These are phyloP conservation scores for Coniophora puteana DNA, from an alignment of 1,284 basidiomycete species.

Conservation along the genomic window DNA sequence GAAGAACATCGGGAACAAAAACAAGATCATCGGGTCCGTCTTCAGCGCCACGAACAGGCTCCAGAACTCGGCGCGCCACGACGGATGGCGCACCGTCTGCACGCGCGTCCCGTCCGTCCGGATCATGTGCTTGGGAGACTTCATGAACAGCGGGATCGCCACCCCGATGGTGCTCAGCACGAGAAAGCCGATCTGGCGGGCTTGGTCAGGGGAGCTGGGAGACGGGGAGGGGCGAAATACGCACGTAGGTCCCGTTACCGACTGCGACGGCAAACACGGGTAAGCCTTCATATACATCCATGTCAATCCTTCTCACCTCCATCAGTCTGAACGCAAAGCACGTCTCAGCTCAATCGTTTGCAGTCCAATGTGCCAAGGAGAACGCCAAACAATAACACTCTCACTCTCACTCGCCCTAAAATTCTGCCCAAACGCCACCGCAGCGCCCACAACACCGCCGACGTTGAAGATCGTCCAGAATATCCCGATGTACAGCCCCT, in stretches of 20 bases:
- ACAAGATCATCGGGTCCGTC: conserved; percentile 31
- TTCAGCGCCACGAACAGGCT: conserved; percentile 30
- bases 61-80: conserved; percentile 33
- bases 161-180: conserved; percentile 31
- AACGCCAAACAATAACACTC: not conserved
- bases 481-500: conserved; percentile 57
- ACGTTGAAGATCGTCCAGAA: conserved; percentile 73
- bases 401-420: conserved; percentile 27
- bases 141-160: conserved; percentile 29
- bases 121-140: conserved; percentile 31
- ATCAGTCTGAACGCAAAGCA: conserved; percentile 10
- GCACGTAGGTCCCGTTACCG: conserved; percentile 29
- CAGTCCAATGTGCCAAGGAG: too few species aligned
- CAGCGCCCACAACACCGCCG: conserved; percentile 60
- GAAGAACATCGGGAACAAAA: conserved; percentile 38
- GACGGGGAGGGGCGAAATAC: not conserved
- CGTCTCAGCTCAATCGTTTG: too few species aligned
- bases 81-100: conserved; percentile 23
- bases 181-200: conserved; percentile 29
- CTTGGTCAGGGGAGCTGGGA: not conserved
- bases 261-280: conserved; percentile 11
- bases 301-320: conserved; percentile 16
- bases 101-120: conserved; percentile 35
- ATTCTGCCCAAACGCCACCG: conserved; percentile 54
- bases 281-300: conserved; percentile 4